A percentile compares a stretch with the other conserved stretches of the same genome.
phyloP scores from a whole-genome alignment of 2,329 filamentous ascomycete genomes.

The Plectosphaerella sp. region DNA sequence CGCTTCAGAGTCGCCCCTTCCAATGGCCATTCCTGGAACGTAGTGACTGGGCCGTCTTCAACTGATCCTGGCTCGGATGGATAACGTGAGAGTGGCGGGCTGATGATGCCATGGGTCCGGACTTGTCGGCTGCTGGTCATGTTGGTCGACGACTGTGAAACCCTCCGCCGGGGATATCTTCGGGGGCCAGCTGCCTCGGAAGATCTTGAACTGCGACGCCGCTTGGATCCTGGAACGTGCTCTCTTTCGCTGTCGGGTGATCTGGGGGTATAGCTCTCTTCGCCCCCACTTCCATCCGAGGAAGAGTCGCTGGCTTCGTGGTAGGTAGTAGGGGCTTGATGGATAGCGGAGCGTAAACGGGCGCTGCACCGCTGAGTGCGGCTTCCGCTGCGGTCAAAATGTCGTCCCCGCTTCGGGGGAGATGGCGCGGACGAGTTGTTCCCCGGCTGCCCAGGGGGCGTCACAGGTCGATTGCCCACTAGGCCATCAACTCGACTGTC shows the following conservation, averaged over 20 bases:
- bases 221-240: slow-evolving; percentile 10
- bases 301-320: not conserved
- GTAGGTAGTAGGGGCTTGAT: not conserved
- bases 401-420: not conserved
- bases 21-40: slow-evolving; percentile 3
- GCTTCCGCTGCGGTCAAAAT: not conserved
- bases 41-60: not conserved
- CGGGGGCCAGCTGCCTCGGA: not conserved
- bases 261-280: not conserved
- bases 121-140: not conserved
- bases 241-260: not conserved
- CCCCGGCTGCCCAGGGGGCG: not conserved
- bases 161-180: not conserved
- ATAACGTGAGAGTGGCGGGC: not conserved
- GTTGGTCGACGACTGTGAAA: not conserved
- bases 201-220: slow-evolving; percentile 1
- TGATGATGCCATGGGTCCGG: not conserved
- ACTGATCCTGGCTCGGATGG: not conserved
- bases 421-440: not conserved
- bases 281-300: not conserved
- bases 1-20: slow-evolving; percentile 1
- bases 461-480: not conserved
- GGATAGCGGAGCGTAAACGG: not conserved
- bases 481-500: not conserved
- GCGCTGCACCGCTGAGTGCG: not conserved